Evolutionary conservation across 768 basidiomycete species (phyloP), one percentile per base, ranked within the genome.

Genomic region (Collybiopsis confluens): DNA sequence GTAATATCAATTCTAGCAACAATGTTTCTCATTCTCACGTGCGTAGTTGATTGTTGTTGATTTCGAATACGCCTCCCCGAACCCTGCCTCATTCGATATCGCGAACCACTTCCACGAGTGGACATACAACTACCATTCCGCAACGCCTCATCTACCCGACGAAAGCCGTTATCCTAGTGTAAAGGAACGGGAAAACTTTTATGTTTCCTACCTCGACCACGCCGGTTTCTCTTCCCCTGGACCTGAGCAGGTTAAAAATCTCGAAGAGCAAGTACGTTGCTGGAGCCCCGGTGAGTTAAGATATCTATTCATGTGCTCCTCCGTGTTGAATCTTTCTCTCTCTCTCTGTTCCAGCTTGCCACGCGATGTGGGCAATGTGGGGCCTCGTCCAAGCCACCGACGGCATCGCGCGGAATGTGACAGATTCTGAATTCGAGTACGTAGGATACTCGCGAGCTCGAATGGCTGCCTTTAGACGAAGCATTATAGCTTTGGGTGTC

Each of bases 51-150:
- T 96, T 65, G 90, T 96, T 33, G 93, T 97, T 58, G 97, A 99
- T 71, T 98, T 98, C 65, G 97, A 99, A 72, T 99, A 99, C 65
- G 92, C 96, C 13, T 79, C 86, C 0, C 88, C 90, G 4, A 98
- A 98, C 64, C 88, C 95, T 23, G 84, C 93, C 2, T 90, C 92
- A 3, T 97, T 86, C 69, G 97, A 99, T 65, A 94, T 99, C 60
- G 96, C 90, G 54, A 96, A 96, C 68, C 93, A 96, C 68, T 97
- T 95, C 71, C 88, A 91, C 64, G 97, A 98, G 70, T 98, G 97
- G 96, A 91, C 90, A 18, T 87, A 92, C 15, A 79, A 97, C 69
- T 98, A 98, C 68, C 87, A 90, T 64, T 76, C 75, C 35, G 63
- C 78, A 4, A 78, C 74, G 0, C 89, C 91, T 8, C 87, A 91